These are phyloP conservation scores for Anthoceros angustus DNA, from an alignment of 225 moss, liverwort and hornwort species.

Conservation along the genomic window DNA sequence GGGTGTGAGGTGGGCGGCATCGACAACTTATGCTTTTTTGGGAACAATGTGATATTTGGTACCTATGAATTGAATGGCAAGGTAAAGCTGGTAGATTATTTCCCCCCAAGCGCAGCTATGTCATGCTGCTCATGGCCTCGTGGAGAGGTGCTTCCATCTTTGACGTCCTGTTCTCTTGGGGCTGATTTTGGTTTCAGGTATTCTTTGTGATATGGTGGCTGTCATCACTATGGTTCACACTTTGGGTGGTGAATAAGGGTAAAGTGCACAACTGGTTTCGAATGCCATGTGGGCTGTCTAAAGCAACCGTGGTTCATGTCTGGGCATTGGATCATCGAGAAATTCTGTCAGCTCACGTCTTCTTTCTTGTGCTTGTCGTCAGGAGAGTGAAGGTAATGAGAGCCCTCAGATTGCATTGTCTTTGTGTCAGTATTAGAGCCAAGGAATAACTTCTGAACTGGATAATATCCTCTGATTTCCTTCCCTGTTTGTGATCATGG, in stretches of 20 bases:
- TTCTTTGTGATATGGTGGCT: constrained; percentile 54
- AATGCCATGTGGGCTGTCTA: constrained; percentile 34
- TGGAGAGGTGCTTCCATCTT: background rate
- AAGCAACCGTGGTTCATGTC: constrained; percentile 30
- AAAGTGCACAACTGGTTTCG: constrained; percentile 58
- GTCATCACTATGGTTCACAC: constrained; percentile 38
- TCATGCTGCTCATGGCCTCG: background rate
- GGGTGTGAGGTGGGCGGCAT: constrained; percentile 40
- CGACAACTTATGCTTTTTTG: constrained; percentile 53
- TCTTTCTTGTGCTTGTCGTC: constrained; percentile 25
- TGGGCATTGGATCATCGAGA: constrained; percentile 46
- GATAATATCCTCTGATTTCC: background rate
- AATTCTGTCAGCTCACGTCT: constrained; percentile 29
- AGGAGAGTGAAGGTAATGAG: constrained; percentile 41
- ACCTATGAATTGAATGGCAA: constrained; percentile 38
- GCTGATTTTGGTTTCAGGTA: constrained; percentile 23
- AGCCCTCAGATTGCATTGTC: background rate
- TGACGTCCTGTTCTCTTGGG: constrained; percentile 2
- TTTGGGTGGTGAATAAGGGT: constrained; percentile 38
- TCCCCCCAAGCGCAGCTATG: background rate
- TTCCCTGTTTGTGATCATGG: background rate
- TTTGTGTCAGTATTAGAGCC: too few relatives aligned
- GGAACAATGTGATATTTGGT: constrained; percentile 52
- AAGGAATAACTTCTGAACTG: too few relatives aligned
- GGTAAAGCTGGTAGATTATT: constrained; percentile 14